Conservation (phyloP, 257 asterid genomes). For the Plantago ovata region DNA sequence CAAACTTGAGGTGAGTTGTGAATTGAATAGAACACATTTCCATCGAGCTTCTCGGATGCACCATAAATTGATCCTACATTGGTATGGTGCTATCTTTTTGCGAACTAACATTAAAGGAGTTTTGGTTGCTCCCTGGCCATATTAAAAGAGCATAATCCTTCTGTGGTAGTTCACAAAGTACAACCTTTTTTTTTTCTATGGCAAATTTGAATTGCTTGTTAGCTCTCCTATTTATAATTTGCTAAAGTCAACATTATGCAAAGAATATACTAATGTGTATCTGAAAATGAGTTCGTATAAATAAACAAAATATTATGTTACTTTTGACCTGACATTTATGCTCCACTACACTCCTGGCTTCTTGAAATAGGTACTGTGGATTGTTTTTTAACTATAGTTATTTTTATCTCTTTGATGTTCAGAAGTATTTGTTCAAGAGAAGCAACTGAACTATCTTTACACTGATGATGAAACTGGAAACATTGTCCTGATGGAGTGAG, state of each 20-base stretch:
- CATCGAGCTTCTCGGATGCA: too few relatives aligned
- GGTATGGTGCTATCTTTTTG: too few relatives aligned
- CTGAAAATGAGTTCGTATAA: not conserved
- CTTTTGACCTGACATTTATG: slow-evolving; percentile 14
- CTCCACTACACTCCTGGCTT: not conserved
- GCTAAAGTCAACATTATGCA: not conserved
- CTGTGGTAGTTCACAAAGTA: too few relatives aligned
- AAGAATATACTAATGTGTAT: not conserved
- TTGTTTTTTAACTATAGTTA: slow-evolving; percentile 17
- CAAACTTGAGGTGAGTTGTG: too few relatives aligned
- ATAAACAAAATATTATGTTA: slow-evolving; percentile 1
- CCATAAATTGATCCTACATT: too few relatives aligned
- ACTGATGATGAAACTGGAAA: slow-evolving; percentile 81
- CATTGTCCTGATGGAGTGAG: slow-evolving; percentile 91
- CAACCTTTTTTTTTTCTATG: too few relatives aligned
- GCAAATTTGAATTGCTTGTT: not conserved
- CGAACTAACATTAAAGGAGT: too few relatives aligned
- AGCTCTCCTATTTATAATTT: not conserved
- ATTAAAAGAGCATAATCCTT: too few relatives aligned
- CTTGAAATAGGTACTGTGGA: not conserved
- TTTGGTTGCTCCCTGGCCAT: too few relatives aligned
- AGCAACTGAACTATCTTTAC: slow-evolving; percentile 63
- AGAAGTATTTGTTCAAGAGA: slow-evolving; percentile 77
- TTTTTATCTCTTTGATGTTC: slow-evolving; percentile 29
- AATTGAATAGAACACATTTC: too few relatives aligned